These are phyloP conservation scores for Arabidopsis arenosa DNA, from an alignment of 345 rosid species.

Conservation along the genomic window DNA sequence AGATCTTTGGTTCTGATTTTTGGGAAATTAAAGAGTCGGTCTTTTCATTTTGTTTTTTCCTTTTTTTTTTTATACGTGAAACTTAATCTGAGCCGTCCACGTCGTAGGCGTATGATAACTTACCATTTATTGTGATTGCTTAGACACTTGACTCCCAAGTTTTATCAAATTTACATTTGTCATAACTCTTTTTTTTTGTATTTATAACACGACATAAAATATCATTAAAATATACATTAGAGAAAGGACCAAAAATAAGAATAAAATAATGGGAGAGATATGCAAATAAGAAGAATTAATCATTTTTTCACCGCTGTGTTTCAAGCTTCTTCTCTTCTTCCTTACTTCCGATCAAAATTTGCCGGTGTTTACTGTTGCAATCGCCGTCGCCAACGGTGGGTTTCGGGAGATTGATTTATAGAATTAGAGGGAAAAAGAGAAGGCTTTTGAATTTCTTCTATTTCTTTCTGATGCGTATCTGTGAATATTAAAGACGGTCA, in stretches of 20 bases:
- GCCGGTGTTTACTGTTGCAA: conserved; percentile 16
- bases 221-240: not conserved
- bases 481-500: conserved; percentile 27
- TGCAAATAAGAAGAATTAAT: not conserved
- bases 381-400: conserved; percentile 21
- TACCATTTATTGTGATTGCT: not conserved
- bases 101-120: not conserved
- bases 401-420: not conserved
- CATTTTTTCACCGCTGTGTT: conserved; percentile 29
- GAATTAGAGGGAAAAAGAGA: not conserved
- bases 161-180: not conserved
- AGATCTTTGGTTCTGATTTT: not conserved
- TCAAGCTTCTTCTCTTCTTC: conserved; percentile 16
- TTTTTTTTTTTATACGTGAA: not conserved
- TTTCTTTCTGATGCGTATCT: not conserved
- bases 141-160: conserved; percentile 29
- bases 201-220: not conserved
- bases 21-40: not conserved
- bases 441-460: not conserved
- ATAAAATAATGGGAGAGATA: conserved; percentile 5
- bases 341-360: conserved; percentile 19
- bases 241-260: conserved; percentile 20
- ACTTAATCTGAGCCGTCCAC: conserved; percentile 27
- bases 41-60: not conserved
- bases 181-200: no score